Evolutionary conservation across 2,329 filamentous ascomycete species (phyloP).

Genomic region (Xylariaceae sp.): DNA sequence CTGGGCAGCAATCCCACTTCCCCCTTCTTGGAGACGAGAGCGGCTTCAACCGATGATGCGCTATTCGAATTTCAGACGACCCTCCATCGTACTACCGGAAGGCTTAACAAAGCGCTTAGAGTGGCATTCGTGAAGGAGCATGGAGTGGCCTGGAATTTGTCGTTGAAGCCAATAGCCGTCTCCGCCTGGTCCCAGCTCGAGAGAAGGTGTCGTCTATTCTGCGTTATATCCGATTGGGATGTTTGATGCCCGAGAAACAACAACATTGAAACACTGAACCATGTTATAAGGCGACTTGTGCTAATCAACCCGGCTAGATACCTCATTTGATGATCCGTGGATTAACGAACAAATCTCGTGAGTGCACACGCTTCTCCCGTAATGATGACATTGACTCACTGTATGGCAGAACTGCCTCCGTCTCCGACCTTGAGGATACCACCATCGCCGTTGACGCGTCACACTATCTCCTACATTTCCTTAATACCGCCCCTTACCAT

Average conservation of each 20-base stretch:
- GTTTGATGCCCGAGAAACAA: not conserved
- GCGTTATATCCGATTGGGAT: not conserved
- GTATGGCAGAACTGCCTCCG: conserved; percentile 47
- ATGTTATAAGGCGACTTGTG: not conserved
- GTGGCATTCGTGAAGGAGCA: not conserved
- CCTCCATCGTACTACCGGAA: not conserved
- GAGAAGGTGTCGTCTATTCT: not conserved
- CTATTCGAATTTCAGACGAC: not conserved
- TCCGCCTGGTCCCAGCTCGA: not conserved
- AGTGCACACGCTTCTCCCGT: conserved; percentile 12
- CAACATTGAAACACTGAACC: not conserved
- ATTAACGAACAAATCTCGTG: conserved; percentile 36
- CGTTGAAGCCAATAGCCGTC: not conserved
- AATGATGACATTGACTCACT: conserved; percentile 9
- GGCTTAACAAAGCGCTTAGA: not conserved
- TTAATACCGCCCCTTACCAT: conserved; percentile 63
- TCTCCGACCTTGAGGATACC: conserved; percentile 67
- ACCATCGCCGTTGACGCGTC: conserved; percentile 57
- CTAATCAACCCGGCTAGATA: conserved; percentile 29
- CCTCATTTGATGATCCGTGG: conserved; percentile 37
- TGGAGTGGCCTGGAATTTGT: not conserved
- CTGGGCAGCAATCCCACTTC: not conserved
- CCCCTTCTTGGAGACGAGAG: not conserved
- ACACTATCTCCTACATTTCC: conserved; percentile 76
- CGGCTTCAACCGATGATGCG: not conserved